Base-by-base conservation (phyloP, 345 rosid genomes). In the Sapria himalayana region DNA sequence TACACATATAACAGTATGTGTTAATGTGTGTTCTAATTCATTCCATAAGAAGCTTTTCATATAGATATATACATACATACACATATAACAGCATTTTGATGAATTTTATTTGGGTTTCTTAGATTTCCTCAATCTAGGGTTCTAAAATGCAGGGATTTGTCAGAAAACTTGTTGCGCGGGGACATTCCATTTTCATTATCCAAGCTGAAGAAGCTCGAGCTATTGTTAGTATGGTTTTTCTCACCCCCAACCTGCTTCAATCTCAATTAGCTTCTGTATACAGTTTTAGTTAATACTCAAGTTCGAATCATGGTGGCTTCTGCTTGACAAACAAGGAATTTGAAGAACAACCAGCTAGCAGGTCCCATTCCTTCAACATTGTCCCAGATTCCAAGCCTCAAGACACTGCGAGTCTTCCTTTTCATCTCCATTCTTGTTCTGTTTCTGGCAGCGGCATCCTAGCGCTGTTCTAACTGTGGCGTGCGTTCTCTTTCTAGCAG, bases 341-440 rank as follows among this genome's bases (percentile, higher is more conserved):
- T 89, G 33, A 84, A 84, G 71, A 73, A 71, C 67, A 89, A 89
- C 56, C 74, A 64, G 59, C 70, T 84, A 3, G 56, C 73, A 0
- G 99, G 95, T 7, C 95, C 95, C n/a, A 70, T 89, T 19, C 99
- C 95, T 34, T 80, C 93, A 4, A 80, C 93, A 0, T 58, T 89
- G 15, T 76, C 95, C 1, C 99, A 89, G 60, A 62, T 89, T 50
- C 99, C 95, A 3, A 77, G 73, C 35, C 70, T 89, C 10, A 89
- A 71, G 59, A 74, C 58, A 1, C 75, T 89, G 99, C 84, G 43
- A 61, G 97, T 62, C 5, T 3, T 39, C 0, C 11, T 32, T 15
- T 17, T 1, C 11, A 7, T 16, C 1, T 27, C 10, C 7, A 22
- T 4, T 15, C 19, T 15, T 23, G 12, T 13, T 11, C 1, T 13